A percentile compares a stretch with the other conserved stretches of the same genome.
Conservation (phyloP, 2,329 filamentous ascomycete species). For the Exophiala sideris region DNA sequence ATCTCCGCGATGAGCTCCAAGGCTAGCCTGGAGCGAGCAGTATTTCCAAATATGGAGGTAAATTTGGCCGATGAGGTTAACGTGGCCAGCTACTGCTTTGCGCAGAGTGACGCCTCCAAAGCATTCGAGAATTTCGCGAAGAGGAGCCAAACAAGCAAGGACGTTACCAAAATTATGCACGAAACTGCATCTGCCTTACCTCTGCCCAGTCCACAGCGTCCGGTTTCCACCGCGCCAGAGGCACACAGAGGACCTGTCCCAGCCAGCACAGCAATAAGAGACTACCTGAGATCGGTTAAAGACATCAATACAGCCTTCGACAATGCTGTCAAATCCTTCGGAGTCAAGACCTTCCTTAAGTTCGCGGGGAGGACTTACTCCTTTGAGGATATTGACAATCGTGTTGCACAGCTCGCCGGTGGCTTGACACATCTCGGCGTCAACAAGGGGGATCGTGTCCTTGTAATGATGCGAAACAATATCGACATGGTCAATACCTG, state of each 20-base stretch:
- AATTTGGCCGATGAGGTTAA: conserved; percentile 11
- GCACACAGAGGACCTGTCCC: background rate
- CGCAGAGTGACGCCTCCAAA: conserved; percentile 12
- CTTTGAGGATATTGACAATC: conserved; percentile 1
- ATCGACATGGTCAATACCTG: conserved; percentile 15
- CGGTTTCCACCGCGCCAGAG: background rate
- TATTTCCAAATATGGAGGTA: conserved; percentile 14
- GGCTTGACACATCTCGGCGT: conserved; percentile 9
- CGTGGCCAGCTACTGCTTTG: conserved; percentile 17
- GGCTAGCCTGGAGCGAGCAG: conserved; percentile 7
- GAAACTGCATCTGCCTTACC: background rate
- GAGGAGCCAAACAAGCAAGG: background rate
- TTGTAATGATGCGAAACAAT: conserved; percentile 17
- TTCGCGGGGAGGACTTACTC: conserved; percentile 2
- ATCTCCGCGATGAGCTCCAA: conserved; percentile 8
- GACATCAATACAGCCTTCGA: conserved; percentile 10
- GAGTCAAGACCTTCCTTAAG: conserved; percentile 4
- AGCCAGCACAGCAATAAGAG: too few relatives aligned
- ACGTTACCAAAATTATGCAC: background rate
- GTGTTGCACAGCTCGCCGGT: conserved; percentile 7
- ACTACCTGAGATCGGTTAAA: background rate
- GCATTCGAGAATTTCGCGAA: conserved; percentile 12
- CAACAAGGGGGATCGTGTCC: conserved; percentile 4
- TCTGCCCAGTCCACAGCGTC: too few relatives aligned
- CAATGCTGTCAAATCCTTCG: conserved; percentile 3